Evolutionary conservation across 192 early-diverging fungal genomes (phyloP), one percentile per base, ranked within the genome.

Genomic region (Coemansia sp.): DNA sequence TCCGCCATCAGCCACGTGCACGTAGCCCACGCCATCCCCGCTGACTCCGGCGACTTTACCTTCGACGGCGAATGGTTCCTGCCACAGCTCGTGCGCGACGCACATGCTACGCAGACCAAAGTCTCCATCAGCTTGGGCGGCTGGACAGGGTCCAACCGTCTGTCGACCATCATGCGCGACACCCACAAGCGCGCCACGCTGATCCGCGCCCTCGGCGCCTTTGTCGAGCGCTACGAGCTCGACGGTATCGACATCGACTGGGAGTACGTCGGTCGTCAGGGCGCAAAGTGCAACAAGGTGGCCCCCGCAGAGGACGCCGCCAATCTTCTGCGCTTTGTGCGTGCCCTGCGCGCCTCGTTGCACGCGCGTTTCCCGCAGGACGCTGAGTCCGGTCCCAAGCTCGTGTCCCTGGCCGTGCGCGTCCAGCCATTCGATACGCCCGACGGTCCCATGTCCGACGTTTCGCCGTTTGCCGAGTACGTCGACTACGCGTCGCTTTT

Each of bases 91-190:
- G 67, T 84, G 34, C 55, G 55, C 15, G 59, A 66, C 1, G 82
- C 84, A 12, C 84, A 76, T 43, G 59, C 47, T 13, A 59, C 51
- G 15, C 52, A 70, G 8, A 81, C 74, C 64, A 85, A 84, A 39
- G 65, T 91, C 13, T 55, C 85, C 14, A 45, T 91, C 13, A 79
- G 83, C 8, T 76, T 89, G 21, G 89, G 89, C 52, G 89, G 89
- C 17, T 91, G 89, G 89, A 88, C 84, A 13, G 87, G 89, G 15
- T 88, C 86, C 2, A 81, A 87, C 62, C 70, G 71, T 13, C 78
- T 89, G 52, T 85, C 82, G 11, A 52, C 73, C 2, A 82, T 89
- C 57, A 80, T 80, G 47, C 67, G 75, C n/a, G 70, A 71, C 22
- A 14, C 67, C 8, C 70, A 62, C 17, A 73, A 73, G 40, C 80